Conservation (phyloP, 2,329 filamentous ascomycete species). For the Geosmithia flava region DNA sequence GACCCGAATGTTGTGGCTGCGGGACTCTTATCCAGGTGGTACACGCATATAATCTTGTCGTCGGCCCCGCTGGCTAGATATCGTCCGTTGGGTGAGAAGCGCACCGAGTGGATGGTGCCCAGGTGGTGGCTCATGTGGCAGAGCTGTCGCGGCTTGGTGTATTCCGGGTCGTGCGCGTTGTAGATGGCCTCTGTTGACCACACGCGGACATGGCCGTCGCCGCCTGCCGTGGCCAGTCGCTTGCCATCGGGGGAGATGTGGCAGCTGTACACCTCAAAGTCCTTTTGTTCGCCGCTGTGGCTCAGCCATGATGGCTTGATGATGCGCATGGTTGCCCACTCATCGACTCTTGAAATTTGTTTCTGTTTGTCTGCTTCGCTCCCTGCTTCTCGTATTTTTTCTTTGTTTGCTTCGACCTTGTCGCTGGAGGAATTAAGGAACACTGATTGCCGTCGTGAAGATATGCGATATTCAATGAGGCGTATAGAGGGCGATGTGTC, state of each 20-base stretch:
- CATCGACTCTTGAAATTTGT: background rate
- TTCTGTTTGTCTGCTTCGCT: background rate
- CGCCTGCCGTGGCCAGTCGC: constrained; percentile 84
- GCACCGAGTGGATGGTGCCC: constrained; percentile 91
- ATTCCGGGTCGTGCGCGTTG: constrained; percentile 60
- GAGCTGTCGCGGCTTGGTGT: constrained; percentile 75
- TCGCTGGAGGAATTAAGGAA: background rate
- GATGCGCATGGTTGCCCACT: constrained; percentile 51
- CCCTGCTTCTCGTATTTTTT: too few species aligned
- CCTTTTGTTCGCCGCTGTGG: constrained; percentile 93
- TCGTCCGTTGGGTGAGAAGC: constrained; percentile 89
- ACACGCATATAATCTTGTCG: constrained; percentile 98
- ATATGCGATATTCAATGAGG: too few species aligned
- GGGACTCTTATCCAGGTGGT: constrained; percentile 76
- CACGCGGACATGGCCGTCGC: constrained; percentile 93
- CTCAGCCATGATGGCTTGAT: constrained; percentile 94
- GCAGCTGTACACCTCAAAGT: constrained; percentile 97
- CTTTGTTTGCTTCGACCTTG: background rate
- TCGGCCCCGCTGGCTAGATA: constrained; percentile 96
- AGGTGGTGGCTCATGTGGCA: constrained; percentile 98
- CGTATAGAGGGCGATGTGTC: too few species aligned
- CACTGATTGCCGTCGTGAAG: too few species aligned
- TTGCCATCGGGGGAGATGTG: constrained; percentile 92
- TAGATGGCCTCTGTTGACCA: constrained; percentile 96
- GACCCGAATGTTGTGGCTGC: constrained; percentile 74